phyloP scores from a whole-genome alignment of 331 rosid genomes.

The Quercus lobata region DNA sequence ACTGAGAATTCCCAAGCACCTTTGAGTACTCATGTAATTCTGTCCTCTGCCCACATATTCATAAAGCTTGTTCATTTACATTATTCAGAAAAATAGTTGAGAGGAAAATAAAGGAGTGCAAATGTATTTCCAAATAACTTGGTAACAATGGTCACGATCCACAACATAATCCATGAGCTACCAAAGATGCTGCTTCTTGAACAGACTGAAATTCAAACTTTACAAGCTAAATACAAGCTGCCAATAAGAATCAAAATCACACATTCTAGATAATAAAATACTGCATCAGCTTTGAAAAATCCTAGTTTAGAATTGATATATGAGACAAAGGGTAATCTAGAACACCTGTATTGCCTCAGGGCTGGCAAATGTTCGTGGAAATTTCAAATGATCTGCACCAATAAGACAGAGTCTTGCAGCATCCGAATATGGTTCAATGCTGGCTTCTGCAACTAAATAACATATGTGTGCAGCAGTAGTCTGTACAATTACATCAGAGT shows the following conservation, averaged over 20 bases:
- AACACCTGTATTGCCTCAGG: conserved; percentile 37
- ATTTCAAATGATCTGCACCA: conserved; percentile 36
- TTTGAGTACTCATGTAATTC: conserved; percentile 25
- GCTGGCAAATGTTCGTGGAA: conserved; percentile 28
- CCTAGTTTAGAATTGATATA: not conserved
- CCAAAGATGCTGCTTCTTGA: not conserved
- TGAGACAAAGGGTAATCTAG: not conserved
- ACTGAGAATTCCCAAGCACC: conserved; percentile 33
- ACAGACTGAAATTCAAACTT: not conserved
- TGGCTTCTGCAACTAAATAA: conserved; percentile 31
- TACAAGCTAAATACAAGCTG: not conserved
- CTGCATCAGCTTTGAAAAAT: not conserved
- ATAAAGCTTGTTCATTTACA: not conserved
- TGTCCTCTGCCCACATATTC: conserved; percentile 24
- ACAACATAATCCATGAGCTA: not conserved
- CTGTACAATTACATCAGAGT: conserved; percentile 10
- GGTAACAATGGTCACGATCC: not conserved
- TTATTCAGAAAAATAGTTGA: not conserved
- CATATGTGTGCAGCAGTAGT: conserved; percentile 29
- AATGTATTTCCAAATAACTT: not conserved
- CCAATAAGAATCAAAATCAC: not conserved
- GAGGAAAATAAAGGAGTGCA: not conserved
- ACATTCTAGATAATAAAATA: not conserved
- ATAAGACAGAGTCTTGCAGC: conserved; percentile 31
- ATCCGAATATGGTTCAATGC: conserved; percentile 23